Conservation (phyloP, 208 protist species). For the Wallacemonas sp. region DNA sequence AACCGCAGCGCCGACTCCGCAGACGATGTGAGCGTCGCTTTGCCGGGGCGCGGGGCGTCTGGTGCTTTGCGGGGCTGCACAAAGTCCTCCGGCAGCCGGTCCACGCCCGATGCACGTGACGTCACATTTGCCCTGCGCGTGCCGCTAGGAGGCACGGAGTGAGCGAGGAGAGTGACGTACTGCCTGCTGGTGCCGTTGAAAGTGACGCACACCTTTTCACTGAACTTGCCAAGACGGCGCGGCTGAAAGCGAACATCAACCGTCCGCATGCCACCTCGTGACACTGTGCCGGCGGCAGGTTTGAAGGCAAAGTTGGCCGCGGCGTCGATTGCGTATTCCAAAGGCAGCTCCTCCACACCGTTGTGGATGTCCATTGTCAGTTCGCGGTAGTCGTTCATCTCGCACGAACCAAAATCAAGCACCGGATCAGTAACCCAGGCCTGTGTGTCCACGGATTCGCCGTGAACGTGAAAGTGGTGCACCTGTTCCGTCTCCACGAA, state of each 20-base stretch:
- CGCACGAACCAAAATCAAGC: slow-evolving; percentile 76
- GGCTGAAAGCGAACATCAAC: slow-evolving; percentile 84
- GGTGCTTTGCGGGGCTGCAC: slow-evolving; percentile 13
- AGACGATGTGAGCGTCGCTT: slow-evolving; percentile 21
- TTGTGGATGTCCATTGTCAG: slow-evolving; percentile 57
- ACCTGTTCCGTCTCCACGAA: slow-evolving; percentile 89
- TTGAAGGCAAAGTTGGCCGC: slow-evolving; percentile 81
- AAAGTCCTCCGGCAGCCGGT: slow-evolving; percentile 73
- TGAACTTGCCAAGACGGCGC: slow-evolving; percentile 73
- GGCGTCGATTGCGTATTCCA: slow-evolving; percentile 63
- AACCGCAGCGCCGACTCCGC: slow-evolving; percentile 4
- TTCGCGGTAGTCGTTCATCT: slow-evolving; percentile 57
- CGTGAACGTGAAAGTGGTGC: slow-evolving; percentile 72
- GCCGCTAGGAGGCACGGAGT: slow-evolving; percentile 27
- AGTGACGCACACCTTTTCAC: slow-evolving; percentile 51
- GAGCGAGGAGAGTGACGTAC: slow-evolving; percentile 54
- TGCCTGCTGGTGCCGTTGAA: slow-evolving; percentile 73
- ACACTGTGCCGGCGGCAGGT: slow-evolving; percentile 48
- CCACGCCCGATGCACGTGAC: not conserved
- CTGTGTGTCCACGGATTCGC: slow-evolving; percentile 68
- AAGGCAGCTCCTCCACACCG: slow-evolving; percentile 74
- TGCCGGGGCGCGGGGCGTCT: slow-evolving; percentile 8
- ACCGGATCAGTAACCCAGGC: slow-evolving; percentile 60
- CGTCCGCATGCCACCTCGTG: slow-evolving; percentile 30
- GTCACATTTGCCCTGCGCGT: not conserved